A percentile compares a stretch with the other conserved stretches of the same genome.
Conservation (phyloP, 495 filamentous ascomycete species). For the Aspergillus egyptiacus region DNA sequence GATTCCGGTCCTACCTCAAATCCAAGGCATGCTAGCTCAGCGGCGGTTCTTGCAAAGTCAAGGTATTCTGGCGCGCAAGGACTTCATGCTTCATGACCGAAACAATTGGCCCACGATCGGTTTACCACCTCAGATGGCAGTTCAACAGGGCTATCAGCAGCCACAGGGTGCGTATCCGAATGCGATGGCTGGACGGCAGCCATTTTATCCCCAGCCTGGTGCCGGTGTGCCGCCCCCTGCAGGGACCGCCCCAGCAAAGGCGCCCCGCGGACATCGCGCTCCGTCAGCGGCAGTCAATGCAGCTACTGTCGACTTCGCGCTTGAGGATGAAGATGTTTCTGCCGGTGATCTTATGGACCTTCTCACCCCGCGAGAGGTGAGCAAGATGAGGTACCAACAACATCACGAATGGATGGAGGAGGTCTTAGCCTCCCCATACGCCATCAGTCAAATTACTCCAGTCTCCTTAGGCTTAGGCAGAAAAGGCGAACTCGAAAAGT, state of each 20-base stretch:
- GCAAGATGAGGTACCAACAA: constrained; percentile 75
- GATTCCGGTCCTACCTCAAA: constrained; percentile 53
- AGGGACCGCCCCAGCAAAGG: constrained; percentile 28
- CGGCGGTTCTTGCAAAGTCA: constrained; percentile 65
- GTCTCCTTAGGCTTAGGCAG: constrained; percentile 81
- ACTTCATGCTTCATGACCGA: constrained; percentile 88
- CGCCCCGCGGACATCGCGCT: constrained; percentile 35
- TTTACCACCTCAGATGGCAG: constrained; percentile 49
- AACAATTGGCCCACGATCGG: constrained; percentile 82
- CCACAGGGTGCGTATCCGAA: constrained; percentile 27
- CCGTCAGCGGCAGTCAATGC: constrained; percentile 31
- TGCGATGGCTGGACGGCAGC: constrained; percentile 31
- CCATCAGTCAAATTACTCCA: constrained; percentile 75
- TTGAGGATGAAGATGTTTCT: constrained; percentile 83
- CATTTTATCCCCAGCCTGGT: constrained; percentile 34
- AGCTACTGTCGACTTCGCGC: constrained; percentile 45
- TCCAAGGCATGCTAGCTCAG: constrained; percentile 55
- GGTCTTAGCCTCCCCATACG: constrained; percentile 81
- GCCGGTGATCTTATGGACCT: constrained; percentile 83
- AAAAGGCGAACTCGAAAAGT: constrained; percentile 71
- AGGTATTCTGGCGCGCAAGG: constrained; percentile 79
- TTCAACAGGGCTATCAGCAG: constrained; percentile 34
- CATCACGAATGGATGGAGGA: constrained; percentile 99
- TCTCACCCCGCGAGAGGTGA: constrained; percentile 81
- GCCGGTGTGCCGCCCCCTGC: constrained; percentile 24